Conservation (phyloP, 805 yeast genomes). For the Millerozyma miso region DNA sequence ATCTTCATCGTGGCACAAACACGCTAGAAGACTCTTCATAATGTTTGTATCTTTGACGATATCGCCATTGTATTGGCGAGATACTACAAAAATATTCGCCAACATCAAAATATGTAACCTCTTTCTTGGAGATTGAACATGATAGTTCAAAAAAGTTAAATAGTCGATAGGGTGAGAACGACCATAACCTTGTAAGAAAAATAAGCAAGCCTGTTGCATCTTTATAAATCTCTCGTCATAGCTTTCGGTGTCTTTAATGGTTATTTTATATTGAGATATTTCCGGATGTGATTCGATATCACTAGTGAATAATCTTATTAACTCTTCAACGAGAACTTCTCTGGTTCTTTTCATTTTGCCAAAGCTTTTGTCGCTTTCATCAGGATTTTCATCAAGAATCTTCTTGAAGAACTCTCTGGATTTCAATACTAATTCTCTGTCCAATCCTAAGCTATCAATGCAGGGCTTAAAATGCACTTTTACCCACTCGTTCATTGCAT, state of each 20-base stretch:
- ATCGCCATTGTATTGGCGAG: slow-evolving; percentile 19
- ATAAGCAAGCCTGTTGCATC: background rate
- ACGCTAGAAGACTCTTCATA: slow-evolving; percentile 32
- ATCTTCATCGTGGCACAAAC: slow-evolving; percentile 38
- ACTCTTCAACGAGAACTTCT: background rate
- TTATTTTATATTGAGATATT: background rate
- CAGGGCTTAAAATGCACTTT: slow-evolving; percentile 46
- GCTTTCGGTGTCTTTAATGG: background rate
- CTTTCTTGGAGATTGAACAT: slow-evolving; percentile 14
- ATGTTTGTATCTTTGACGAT: slow-evolving; percentile 32
- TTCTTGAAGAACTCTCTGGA: slow-evolving; percentile 22
- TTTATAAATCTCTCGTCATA: background rate
- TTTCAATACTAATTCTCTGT: slow-evolving; percentile 31
- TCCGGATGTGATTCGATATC: background rate
- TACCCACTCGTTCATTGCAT: slow-evolving; percentile 46
- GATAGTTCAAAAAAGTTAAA: background rate
- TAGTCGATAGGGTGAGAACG: background rate
- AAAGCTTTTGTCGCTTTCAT: slow-evolving; percentile 11
- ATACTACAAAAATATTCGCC: slow-evolving; percentile 29
- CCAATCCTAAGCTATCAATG: slow-evolving; percentile 55
- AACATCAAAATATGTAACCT: slow-evolving; percentile 39
- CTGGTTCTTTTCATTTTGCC: slow-evolving; percentile 11
- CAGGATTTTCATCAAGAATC: slow-evolving; percentile 23
- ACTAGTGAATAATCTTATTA: background rate
- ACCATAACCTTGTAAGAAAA: background rate